Conservation (phyloP, 495 filamentous ascomycete genomes). For the Penicillium lagena region DNA sequence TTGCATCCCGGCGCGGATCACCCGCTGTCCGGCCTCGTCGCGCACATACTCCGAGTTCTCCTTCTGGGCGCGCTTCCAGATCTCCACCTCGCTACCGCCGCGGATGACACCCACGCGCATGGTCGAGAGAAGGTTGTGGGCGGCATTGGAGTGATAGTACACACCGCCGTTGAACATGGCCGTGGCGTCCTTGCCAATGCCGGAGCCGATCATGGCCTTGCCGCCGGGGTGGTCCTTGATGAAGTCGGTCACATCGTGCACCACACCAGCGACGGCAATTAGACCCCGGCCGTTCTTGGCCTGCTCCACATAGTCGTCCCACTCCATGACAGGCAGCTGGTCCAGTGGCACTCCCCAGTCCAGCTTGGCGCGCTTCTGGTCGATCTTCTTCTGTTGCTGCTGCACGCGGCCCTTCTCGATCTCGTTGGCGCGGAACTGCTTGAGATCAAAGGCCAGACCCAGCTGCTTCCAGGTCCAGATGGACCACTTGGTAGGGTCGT, state of each 20-base stretch:
- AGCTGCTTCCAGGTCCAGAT: slow-evolving; percentile 94
- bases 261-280: slow-evolving; percentile 84
- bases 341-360: slow-evolving; percentile 96
- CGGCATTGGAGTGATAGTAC: slow-evolving; percentile 96
- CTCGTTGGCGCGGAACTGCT: slow-evolving; percentile 96
- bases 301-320: slow-evolving; percentile 91
- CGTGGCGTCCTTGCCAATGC: slow-evolving; percentile 94
- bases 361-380: slow-evolving; percentile 84
- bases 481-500: slow-evolving; percentile 97
- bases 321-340: slow-evolving; percentile 90
- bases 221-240: slow-evolving; percentile 97
- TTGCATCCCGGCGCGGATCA: slow-evolving; percentile 87
- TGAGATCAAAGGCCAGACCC: slow-evolving; percentile 89
- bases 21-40: slow-evolving; percentile 73
- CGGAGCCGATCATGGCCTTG: slow-evolving; percentile 87
- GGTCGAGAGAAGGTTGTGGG: slow-evolving; percentile 93
- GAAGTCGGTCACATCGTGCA: slow-evolving; percentile 92
- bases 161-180: slow-evolving; percentile 99
- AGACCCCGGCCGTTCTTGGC: slow-evolving; percentile 82
- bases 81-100: slow-evolving; percentile 95
- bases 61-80: slow-evolving; percentile 92
- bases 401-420: slow-evolving; percentile 98
- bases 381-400: slow-evolving; percentile 98
- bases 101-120: slow-evolving; percentile 96
- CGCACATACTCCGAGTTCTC: slow-evolving; percentile 76